Conservation (phyloP, 768 basidiomycete genomes). For the Mycena haematopus region DNA sequence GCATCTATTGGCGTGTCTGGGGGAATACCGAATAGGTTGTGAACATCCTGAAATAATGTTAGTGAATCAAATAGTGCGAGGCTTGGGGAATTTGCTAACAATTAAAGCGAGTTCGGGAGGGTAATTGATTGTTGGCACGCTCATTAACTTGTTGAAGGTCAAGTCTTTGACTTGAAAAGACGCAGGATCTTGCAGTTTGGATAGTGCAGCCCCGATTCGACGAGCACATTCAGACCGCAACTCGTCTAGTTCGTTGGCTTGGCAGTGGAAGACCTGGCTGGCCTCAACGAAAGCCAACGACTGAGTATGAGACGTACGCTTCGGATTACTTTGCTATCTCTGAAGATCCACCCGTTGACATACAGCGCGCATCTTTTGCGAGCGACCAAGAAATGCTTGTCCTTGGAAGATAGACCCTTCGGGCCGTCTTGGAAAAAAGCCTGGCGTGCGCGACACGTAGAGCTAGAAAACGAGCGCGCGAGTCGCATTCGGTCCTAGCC, state of each 20-base stretch:
- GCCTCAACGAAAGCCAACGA: background rate
- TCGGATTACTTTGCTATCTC: background rate
- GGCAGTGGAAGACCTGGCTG: constrained; percentile 1
- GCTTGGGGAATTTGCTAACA: background rate
- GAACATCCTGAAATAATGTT: background rate
- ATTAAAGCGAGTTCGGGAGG: constrained; percentile 7
- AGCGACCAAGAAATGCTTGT: background rate
- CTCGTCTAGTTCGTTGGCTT: background rate
- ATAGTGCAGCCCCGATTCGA: constrained; percentile 2
- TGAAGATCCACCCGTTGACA: background rate
- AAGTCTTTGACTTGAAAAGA: constrained; percentile 13
- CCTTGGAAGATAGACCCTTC: background rate
- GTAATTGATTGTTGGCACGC: background rate
- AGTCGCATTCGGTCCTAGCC: constrained; percentile 1
- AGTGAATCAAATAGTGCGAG: background rate
- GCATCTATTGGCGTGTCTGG: constrained; percentile 2
- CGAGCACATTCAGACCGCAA: background rate
- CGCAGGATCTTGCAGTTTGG: constrained; percentile 11
- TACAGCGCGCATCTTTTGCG: background rate
- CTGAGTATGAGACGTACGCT: background rate
- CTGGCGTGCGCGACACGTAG: constrained; percentile 1
- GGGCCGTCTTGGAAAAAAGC: background rate
- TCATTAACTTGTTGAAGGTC: background rate
- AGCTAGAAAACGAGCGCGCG: constrained; percentile 18
- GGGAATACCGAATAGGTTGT: constrained; percentile 6